A percentile compares a stretch with the other conserved stretches of the same genome.
Evolutionary conservation across 495 filamentous ascomycete genomes (phyloP).

Genomic region (Elaphomyces granulatus): DNA sequence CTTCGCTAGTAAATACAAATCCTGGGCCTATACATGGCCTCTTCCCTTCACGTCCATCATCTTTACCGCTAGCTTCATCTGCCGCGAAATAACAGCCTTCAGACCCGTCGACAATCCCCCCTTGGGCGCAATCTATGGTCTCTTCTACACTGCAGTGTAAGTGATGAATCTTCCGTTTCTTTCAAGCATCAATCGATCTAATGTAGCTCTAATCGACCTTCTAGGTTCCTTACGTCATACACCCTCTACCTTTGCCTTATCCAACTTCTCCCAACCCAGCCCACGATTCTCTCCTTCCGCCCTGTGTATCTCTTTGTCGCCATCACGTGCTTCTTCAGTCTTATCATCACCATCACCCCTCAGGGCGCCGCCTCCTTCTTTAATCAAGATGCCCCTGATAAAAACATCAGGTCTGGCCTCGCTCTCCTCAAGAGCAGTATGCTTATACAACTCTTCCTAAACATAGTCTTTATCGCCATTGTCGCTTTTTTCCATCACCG

Average conservation of each 20-base stretch:
- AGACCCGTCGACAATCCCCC: too few species aligned
- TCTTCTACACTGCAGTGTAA: slow-evolving; percentile 1
- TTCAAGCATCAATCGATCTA: too few species aligned
- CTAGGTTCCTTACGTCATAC: not conserved
- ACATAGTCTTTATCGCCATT: too few species aligned
- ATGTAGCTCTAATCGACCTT: too few species aligned
- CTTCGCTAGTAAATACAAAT: not conserved
- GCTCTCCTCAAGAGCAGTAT: not conserved
- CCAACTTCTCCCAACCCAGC: not conserved
- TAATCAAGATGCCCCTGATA: not conserved
- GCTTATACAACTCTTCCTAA: not conserved
- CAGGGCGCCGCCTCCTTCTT: not conserved
- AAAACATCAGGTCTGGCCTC: not conserved
- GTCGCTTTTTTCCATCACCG: too few species aligned
- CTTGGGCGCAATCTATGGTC: too few species aligned
- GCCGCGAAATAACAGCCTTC: not conserved
- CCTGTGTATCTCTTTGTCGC: not conserved
- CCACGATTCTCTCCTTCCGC: not conserved
- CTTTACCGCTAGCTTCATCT: not conserved
- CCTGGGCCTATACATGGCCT: not conserved
- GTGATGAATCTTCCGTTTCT: too few species aligned
- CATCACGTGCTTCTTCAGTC: not conserved
- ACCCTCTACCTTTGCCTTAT: not conserved
- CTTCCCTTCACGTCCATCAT: not conserved
- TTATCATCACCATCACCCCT: not conserved